A percentile compares a stretch with the other conserved stretches of the same genome.
Conservation (phyloP, 306 rosid species). For the Phaseolus lunatus region DNA sequence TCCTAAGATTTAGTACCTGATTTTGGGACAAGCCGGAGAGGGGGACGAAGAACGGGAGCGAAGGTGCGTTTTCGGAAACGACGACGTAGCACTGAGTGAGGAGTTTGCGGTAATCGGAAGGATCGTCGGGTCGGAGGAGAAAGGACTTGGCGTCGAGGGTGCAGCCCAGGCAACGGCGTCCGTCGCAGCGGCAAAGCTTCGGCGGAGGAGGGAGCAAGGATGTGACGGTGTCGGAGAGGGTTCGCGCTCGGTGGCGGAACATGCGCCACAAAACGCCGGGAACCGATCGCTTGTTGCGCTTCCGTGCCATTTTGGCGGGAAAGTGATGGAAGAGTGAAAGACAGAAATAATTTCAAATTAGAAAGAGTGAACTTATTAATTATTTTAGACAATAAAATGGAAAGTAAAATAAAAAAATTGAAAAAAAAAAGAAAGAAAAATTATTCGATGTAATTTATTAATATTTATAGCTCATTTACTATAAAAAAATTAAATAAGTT, state of each 20-base stretch:
- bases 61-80: conserved; percentile 54
- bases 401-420: too few relatives aligned
- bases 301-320: conserved; percentile 59
- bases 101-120: conserved; percentile 59
- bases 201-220: conserved; percentile 63
- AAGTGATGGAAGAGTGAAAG: conserved; percentile 22
- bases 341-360: neutral
- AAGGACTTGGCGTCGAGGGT: conserved; percentile 38
- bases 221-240: conserved; percentile 54
- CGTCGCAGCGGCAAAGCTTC: conserved; percentile 54
- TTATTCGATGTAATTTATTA: too few relatives aligned
- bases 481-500: too few relatives aligned
- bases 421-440: too few relatives aligned
- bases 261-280: conserved; percentile 76
- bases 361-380: neutral
- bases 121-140: conserved; percentile 68
- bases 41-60: conserved; percentile 34
- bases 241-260: conserved; percentile 56
- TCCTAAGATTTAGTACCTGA: conserved; percentile 48
- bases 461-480: too few relatives aligned
- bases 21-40: conserved; percentile 55
- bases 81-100: conserved; percentile 60
- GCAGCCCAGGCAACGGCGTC: conserved; percentile 61
- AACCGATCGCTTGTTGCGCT: conserved; percentile 48
- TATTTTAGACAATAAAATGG: too few relatives aligned